Percentiles rank a stretch among this genome's conserved stretches.
Conservation (phyloP, 2,329 filamentous ascomycete species). For the Penicillium sclerotigenum region DNA sequence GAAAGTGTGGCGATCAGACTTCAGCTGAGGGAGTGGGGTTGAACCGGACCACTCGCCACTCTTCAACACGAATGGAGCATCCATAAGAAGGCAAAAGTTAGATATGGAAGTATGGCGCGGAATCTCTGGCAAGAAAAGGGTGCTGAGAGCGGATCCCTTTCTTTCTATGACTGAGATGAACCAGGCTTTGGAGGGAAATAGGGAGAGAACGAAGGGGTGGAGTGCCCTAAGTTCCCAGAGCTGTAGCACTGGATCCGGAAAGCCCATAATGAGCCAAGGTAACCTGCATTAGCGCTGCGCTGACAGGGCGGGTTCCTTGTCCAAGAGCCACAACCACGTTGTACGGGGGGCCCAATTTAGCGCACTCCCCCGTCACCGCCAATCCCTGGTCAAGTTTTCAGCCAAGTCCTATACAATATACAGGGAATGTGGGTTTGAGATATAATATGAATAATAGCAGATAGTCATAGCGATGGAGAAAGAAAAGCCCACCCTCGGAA, state of each 20-base stretch:
- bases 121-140: background rate
- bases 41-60: slow-evolving; percentile 18
- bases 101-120: background rate
- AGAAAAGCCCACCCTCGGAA: background rate
- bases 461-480: background rate
- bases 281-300: slow-evolving; percentile 40
- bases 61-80: slow-evolving; percentile 16
- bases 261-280: slow-evolving; percentile 30
- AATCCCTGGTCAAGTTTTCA: slow-evolving; percentile 5
- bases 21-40: slow-evolving; percentile 27
- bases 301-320: slow-evolving; percentile 26
- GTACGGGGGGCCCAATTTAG: slow-evolving; percentile 12
- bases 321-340: slow-evolving; percentile 28
- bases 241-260: slow-evolving; percentile 36
- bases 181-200: background rate
- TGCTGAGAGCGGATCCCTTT: slow-evolving; percentile 19
- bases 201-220: slow-evolving; percentile 20
- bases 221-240: slow-evolving; percentile 35
- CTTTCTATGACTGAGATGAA: background rate
- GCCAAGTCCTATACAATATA: background rate
- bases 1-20: slow-evolving; percentile 28
- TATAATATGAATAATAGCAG: background rate
- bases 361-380: slow-evolving; percentile 14
- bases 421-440: background rate
- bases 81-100: background rate